Percentiles rank a stretch among this genome's conserved stretches.
phyloP scores from a whole-genome alignment of 2,329 filamentous ascomycete genomes.

The Polytolypa hystricis region DNA sequence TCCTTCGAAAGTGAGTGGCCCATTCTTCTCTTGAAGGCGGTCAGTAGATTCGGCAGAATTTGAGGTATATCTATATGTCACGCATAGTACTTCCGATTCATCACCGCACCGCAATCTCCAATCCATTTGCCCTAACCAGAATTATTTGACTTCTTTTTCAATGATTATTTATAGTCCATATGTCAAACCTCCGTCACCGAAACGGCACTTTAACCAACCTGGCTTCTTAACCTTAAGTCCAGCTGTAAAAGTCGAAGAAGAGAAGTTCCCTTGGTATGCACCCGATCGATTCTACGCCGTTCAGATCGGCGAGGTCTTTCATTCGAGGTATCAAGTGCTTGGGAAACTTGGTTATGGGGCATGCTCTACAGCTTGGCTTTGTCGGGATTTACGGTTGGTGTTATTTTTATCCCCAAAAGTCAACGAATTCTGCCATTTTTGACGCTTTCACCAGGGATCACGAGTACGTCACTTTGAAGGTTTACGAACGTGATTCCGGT shows the following conservation, averaged over 20 bases:
- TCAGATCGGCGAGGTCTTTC: constrained; percentile 10
- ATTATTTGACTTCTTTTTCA: too few species aligned
- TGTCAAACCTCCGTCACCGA: too few species aligned
- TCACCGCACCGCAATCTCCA: too few species aligned
- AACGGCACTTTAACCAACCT: too few species aligned
- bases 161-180: too few species aligned
- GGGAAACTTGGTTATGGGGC: constrained; percentile 10
- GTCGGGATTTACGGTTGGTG: not conserved
- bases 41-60: too few species aligned
- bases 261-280: constrained; percentile 3
- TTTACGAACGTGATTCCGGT: constrained; percentile 4
- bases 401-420: not conserved
- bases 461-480: not conserved
- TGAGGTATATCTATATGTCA: too few species aligned
- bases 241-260: constrained; percentile 8
- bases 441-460: not conserved
- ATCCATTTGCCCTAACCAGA: too few species aligned
- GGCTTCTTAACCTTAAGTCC: too few species aligned
- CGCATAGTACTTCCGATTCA: too few species aligned
- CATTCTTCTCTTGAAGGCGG: too few species aligned
- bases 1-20: too few species aligned
- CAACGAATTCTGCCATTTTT: not conserved
- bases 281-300: constrained; percentile 12
- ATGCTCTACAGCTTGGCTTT: constrained; percentile 4
- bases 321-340: constrained; percentile 10